A percentile compares a stretch with the other conserved stretches of the same genome.
phyloP scores from a whole-genome alignment of 805 yeast genomes.

The Ogataea populi-albae region DNA sequence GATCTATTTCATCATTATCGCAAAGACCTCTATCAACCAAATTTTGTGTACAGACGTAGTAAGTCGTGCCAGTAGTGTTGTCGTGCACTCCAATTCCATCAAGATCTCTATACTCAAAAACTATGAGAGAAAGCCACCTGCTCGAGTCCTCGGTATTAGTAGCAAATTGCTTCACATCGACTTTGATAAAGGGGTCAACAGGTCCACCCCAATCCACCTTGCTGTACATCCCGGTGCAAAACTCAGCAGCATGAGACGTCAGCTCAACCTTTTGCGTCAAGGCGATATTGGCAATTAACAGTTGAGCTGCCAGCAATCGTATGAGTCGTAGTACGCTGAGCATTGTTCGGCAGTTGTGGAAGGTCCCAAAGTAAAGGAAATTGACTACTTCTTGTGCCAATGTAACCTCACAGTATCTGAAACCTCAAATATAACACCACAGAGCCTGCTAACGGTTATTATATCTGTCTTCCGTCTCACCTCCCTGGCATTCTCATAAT shows the following conservation, averaged over 20 bases:
- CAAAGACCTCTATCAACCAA: constrained; percentile 63
- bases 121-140: constrained; percentile 57
- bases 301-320: constrained; percentile 1
- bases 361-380: too few species aligned
- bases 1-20: constrained; percentile 49
- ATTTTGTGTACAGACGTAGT: constrained; percentile 72
- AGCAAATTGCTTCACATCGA: constrained; percentile 36
- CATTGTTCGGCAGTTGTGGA: constrained; percentile 1
- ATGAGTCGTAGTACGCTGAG: too few species aligned
- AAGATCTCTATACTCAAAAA: constrained; percentile 83
- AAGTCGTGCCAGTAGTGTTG: constrained; percentile 38
- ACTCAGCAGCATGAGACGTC: constrained; percentile 53
- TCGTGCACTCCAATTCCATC: constrained; percentile 57
- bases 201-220: constrained; percentile 85
- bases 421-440: too few species aligned
- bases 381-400: too few species aligned
- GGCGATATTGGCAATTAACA: constrained; percentile 9
- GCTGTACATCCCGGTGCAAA: constrained; percentile 89
- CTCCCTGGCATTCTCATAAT: too few species aligned
- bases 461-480: too few species aligned
- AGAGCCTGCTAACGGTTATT: too few species aligned
- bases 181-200: constrained; percentile 57
- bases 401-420: too few species aligned
- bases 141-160: constrained; percentile 37
- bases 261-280: constrained; percentile 49